Evolutionary conservation across 148 eudicot species (phyloP).

Genomic region (Salicornia ramosissima): DNA sequence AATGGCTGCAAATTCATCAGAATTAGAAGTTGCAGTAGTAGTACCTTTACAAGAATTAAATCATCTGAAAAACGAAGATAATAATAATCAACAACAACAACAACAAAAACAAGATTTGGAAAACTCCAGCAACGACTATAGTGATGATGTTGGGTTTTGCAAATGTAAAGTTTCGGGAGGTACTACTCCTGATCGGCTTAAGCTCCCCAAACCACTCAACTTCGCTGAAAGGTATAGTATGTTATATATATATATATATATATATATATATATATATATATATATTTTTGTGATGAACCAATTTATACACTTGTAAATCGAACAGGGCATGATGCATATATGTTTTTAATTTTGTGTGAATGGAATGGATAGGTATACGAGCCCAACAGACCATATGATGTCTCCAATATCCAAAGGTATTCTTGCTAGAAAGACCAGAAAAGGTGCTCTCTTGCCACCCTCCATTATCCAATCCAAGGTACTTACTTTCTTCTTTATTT

Average conservation of each 20-base stretch:
- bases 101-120: neutral
- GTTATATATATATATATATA: too few relatives aligned
- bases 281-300: neutral
- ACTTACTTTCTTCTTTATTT: neutral
- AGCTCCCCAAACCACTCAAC: conserved; percentile 45
- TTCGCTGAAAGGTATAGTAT: conserved; percentile 47
- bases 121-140: too few relatives aligned
- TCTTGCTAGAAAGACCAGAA: conserved; percentile 41
- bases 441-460: conserved; percentile 50
- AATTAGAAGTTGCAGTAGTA: too few relatives aligned
- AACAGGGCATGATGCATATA: too few relatives aligned
- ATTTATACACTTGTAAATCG: too few relatives aligned
- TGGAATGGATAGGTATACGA: conserved; percentile 28
- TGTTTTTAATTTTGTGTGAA: neutral
- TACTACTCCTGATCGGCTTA: conserved; percentile 42
- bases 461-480: conserved; percentile 52
- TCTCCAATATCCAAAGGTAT: conserved; percentile 43
- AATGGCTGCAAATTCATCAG: conserved; percentile 6
- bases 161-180: conserved; percentile 25
- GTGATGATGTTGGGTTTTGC: neutral
- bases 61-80: neutral
- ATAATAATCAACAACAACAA: neutral
- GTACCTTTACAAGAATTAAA: conserved; percentile 14
- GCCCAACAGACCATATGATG: conserved; percentile 43
- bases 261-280: too few relatives aligned